Conservation (phyloP, 2,329 filamentous ascomycete species). For the Fusarium sp. region DNA sequence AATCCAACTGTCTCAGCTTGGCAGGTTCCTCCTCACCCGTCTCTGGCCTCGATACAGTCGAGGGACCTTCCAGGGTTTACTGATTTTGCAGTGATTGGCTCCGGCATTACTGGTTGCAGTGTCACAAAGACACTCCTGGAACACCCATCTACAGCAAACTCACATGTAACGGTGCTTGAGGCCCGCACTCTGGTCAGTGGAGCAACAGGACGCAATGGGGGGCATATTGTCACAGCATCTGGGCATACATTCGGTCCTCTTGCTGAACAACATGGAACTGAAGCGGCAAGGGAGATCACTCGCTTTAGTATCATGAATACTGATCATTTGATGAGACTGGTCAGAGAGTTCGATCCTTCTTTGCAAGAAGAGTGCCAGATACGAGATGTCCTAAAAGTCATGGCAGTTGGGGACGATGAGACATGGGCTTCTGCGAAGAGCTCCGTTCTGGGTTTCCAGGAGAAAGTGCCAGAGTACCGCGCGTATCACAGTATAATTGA, state of each 20-base stretch:
- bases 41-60: conserved; percentile 35
- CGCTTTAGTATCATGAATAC: conserved; percentile 7
- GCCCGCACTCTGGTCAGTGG: conserved; percentile 42
- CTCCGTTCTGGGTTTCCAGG: background rate
- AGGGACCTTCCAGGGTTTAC: conserved; percentile 20
- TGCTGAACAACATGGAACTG: background rate
- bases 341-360: background rate
- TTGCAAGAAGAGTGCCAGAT: background rate
- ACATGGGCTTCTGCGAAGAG: background rate
- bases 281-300: conserved; percentile 25
- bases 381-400: background rate
- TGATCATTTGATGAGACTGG: background rate
- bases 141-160: background rate
- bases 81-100: conserved; percentile 43
- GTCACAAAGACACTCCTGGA: conserved; percentile 39
- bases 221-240: conserved; percentile 33
- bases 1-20: conserved; percentile 40
- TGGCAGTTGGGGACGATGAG: conserved; percentile 1
- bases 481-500: background rate
- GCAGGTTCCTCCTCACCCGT: conserved; percentile 39
- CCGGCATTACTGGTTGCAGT: conserved; percentile 44
- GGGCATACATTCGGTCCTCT: conserved; percentile 43
- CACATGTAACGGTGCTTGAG: conserved; percentile 38
- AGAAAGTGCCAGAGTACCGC: background rate
- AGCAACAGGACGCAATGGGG: conserved; percentile 45